Base-by-base conservation (phyloP, 768 basidiomycete genomes). In the Auricularia sp. region DNA sequence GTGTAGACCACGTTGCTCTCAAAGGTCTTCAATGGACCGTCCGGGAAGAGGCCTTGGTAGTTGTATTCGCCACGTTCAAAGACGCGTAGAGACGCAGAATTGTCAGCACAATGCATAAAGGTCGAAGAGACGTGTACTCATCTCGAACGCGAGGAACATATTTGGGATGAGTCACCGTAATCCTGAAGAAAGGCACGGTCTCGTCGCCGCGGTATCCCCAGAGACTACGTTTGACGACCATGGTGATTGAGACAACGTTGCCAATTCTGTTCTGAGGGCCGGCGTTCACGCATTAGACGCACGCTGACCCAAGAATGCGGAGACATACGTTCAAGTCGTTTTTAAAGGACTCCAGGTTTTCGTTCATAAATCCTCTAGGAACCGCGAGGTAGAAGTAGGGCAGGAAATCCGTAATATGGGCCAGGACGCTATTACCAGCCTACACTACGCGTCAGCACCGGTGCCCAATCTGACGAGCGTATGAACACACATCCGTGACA, bases 1-100 rank as follows among this genome's bases (percentile, higher is more conserved):
- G 83, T 86, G 71, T 92, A 99, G 0, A 85, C 85, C 64, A 99
- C 91, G 72, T 98, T 98, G 70, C 94, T 97, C 75, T 99, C 97
- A 68, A 81, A 99, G 0, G 96, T 98, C 35, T 16, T 86, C 77
- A 34, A 33, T 4, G 80, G 74, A 35, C 78, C 77, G 13, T 75
- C 77, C 10, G 74, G 69, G 65, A 85, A 89, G 34, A 89, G 75
- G 66, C 80, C 84, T 66, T 84, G 78, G 71, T 83, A 94, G 29
- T 78, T 76, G 69, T 87, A 82, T 76, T 91, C 87, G 44, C 86
- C 89, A 65, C 85, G 79, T 69, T 95, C 93, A 71, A 94, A 83
- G 66, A 80, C 68, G 58, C 82, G 80, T 83, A 67, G 68, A 69
- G 11, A 68, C 54, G 2, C 47, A 36, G 63, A 7, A 29, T 1